These are phyloP conservation scores for Saccharomycopsis sp. DNA, from an alignment of 805 yeast genomes.

Conservation along the genomic window DNA sequence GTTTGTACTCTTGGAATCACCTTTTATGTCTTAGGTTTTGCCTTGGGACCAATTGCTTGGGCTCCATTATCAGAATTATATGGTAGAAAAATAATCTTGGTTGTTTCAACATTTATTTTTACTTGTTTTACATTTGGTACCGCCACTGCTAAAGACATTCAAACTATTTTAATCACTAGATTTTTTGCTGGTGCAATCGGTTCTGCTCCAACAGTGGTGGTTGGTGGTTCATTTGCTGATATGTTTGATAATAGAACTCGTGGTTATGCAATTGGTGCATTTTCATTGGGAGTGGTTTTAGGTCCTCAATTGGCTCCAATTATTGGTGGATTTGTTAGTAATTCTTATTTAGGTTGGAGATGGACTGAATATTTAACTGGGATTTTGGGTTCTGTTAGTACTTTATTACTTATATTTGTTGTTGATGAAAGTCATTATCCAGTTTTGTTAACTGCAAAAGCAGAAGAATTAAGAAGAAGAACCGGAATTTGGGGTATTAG, in stretches of 20 bases:
- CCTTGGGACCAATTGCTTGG: conserved; percentile 85
- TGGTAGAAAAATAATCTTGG: conserved; percentile 55
- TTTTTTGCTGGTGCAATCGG: conserved; percentile 76
- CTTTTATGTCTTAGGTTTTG: conserved; percentile 84
- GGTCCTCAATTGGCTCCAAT: conserved; percentile 84
- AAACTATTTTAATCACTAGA: conserved; percentile 66
- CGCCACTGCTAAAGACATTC: conserved; percentile 71
- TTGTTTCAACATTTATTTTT: conserved; percentile 47
- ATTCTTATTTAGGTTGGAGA: conserved; percentile 63
- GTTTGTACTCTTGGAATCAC: conserved; percentile 73
- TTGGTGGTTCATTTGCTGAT: conserved; percentile 82
- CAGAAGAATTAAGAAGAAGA: conserved; percentile 46
- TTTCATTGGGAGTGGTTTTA: conserved; percentile 60
- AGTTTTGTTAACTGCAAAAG: conserved; percentile 50
- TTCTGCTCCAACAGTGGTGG: conserved; percentile 77
- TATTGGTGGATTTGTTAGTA: conserved; percentile 58
- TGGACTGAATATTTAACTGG: conserved; percentile 72
- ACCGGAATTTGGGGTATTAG: conserved; percentile 80
- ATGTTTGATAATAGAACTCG: conserved; percentile 54
- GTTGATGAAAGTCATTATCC: conserved; percentile 67
- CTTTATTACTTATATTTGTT: conserved; percentile 32
- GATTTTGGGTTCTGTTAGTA: conserved; percentile 40
- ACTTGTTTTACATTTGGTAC: conserved; percentile 57
- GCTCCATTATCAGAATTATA: conserved; percentile 78
- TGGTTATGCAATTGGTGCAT: conserved; percentile 67